These are phyloP conservation scores for Kernera saxatilis DNA, from an alignment of 345 rosid species.

Conservation along the genomic window DNA sequence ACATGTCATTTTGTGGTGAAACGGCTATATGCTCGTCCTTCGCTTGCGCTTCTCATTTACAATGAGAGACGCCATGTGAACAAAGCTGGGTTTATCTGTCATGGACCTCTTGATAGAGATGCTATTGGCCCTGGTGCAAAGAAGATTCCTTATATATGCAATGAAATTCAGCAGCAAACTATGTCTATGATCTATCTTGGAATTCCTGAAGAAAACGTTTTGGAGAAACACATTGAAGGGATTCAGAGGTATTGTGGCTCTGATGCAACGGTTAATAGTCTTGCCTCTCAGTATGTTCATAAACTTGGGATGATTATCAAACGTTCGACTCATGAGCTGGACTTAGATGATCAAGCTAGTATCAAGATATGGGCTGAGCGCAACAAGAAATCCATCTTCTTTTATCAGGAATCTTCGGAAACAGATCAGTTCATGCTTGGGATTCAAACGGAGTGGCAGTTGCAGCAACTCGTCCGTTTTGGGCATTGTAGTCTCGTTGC, in stretches of 20 bases:
- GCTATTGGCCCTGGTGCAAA: slow-evolving; percentile 96
- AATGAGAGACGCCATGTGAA: slow-evolving; percentile 81
- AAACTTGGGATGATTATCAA: slow-evolving; percentile 89
- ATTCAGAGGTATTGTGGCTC: slow-evolving; percentile 82
- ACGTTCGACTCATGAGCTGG: slow-evolving; percentile 85
- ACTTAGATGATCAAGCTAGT: slow-evolving; percentile 90
- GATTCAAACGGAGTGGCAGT: slow-evolving; percentile 93
- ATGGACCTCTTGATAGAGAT: slow-evolving; percentile 92
- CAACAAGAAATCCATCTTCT: slow-evolving; percentile 80
- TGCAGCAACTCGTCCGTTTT: slow-evolving; percentile 84
- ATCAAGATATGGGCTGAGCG: slow-evolving; percentile 82
- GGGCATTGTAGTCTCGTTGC: slow-evolving; percentile 83
- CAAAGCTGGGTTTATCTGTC: slow-evolving; percentile 81
- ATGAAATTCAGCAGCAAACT: slow-evolving; percentile 79
- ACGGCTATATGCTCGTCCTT: slow-evolving; percentile 73
- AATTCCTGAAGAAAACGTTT: slow-evolving; percentile 84
- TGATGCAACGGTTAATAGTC: slow-evolving; percentile 54
- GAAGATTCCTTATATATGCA: slow-evolving; percentile 78
- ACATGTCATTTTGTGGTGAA: slow-evolving; percentile 82
- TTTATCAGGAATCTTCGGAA: slow-evolving; percentile 78
- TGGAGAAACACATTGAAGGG: slow-evolving; percentile 95
- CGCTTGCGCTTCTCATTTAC: slow-evolving; percentile 70
- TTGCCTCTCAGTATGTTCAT: slow-evolving; percentile 88
- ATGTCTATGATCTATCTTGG: slow-evolving; percentile 97
- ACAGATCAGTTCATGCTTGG: slow-evolving; percentile 74